Base-by-base conservation (phyloP, 331 rosid species). In the Acacia pycnantha region DNA sequence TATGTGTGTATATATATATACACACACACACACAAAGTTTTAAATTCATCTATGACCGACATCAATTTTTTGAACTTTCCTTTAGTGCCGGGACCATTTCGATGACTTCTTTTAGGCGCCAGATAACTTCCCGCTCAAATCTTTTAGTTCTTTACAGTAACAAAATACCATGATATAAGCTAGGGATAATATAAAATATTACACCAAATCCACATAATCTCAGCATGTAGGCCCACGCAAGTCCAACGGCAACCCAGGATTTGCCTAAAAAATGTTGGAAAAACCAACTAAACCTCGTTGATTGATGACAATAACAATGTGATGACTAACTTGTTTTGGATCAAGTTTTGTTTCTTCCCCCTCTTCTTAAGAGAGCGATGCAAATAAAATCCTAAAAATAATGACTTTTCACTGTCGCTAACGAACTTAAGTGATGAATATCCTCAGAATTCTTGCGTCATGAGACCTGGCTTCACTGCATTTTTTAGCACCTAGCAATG, bases 111-210 rank as follows among this genome's bases (percentile, higher is more conserved):
- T 41, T 75, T 50, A 15, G 56, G 46, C 21, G 46, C 21, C 83
- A 24, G 11, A 33, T 35, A 74, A 11, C 56, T 71, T 82, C 82
- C 44, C 26, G 75, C 84, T 27, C 77, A 68, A 35, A 59, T 59
- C 71, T 71, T 72, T 58, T 77, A 14, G 6, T 13, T 50, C n/a
- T 50, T 11, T 47, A 82, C 88, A 8, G 27, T 9, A 5, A 35
- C 11, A 44, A 11, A 19, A 69, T 73, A 11, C 44, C 68, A 56
- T 21, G 82, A 79, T 78, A 81, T 37, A 53, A 89, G 87, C 21
- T 2, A 13, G 85, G 89, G 97, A 93, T 93, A 91, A 89, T 73
- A 79, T 91, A 83, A 80, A 93, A 85, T 83, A 89, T 88, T 8
- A 22, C 33, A 71, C 46, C 68, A 26, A 24, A 87, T 77, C 59